phyloP scores from a whole-genome alignment of 2,329 filamentous ascomycete genomes.

The Myriosclerotinia duriaeana region DNA sequence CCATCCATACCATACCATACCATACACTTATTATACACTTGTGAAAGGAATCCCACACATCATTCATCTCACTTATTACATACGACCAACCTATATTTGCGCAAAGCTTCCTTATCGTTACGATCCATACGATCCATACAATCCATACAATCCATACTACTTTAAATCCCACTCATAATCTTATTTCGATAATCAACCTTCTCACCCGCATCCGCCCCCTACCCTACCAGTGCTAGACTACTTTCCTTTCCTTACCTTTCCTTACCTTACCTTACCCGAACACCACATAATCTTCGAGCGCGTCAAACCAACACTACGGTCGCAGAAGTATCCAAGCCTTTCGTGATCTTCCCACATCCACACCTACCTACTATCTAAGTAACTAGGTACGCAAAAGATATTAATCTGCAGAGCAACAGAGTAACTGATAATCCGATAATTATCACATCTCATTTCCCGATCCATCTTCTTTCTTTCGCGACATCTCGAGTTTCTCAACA shows the following conservation, averaged over 20 bases:
- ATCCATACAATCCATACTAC: not conserved
- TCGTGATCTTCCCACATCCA: conserved; percentile 9
- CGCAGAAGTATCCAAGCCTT: conserved; percentile 24
- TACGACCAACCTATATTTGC: not conserved
- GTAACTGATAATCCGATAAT: not conserved
- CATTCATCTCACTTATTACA: not conserved
- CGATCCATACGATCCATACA: not conserved
- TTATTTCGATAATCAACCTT: conserved; percentile 26
- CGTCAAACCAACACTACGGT: conserved; percentile 22
- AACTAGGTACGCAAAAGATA: not conserved
- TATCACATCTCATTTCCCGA: conserved; percentile 9
- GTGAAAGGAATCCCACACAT: not conserved
- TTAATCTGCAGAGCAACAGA: conserved; percentile 7
- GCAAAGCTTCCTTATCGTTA: conserved; percentile 19
- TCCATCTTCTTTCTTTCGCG: conserved; percentile 20
- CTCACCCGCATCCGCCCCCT: conserved; percentile 23
- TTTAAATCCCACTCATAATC: conserved; percentile 14
- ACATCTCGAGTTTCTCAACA: conserved; percentile 23
- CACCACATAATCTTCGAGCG: conserved; percentile 23
- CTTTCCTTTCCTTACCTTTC: conserved; percentile 2
- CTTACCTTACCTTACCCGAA: conserved; percentile 18
- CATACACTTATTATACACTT: not conserved
- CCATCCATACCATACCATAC: not conserved
- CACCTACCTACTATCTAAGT: too few relatives aligned
- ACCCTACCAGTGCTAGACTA: not conserved